phyloP scores from a whole-genome alignment of 768 basidiomycete genomes.

The Auricularia auricula-judae region DNA sequence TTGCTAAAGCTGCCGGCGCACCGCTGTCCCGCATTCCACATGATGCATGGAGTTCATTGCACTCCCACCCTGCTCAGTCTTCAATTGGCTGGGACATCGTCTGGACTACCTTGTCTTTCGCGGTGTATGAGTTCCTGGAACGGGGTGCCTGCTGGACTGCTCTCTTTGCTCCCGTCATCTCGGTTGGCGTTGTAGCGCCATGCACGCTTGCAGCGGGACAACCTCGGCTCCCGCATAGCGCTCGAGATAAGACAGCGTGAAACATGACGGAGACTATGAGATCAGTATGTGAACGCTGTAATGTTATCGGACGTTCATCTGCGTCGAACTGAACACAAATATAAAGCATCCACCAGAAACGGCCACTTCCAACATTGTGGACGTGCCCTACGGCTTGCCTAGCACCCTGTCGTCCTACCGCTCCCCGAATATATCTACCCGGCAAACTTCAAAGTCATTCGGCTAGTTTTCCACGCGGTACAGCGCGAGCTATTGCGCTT shows the following conservation, averaged over 20 bases:
- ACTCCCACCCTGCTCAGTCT: slow-evolving; percentile 48
- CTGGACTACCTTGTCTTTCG: slow-evolving; percentile 38
- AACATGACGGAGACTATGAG: not conserved
- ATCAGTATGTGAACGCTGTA: not conserved
- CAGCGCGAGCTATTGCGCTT: no score
- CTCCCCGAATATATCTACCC: no score
- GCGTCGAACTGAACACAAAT: no score
- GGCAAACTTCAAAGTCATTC: no score
- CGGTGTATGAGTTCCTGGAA: slow-evolving; percentile 14
- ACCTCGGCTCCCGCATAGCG: not conserved
- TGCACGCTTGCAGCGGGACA: not conserved
- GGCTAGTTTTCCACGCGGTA: no score
- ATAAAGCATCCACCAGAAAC: no score
- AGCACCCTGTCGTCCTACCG: no score
- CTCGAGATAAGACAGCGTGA: not conserved
- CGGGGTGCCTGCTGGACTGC: not conserved
- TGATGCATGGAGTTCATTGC: slow-evolving; percentile 27
- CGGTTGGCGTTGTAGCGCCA: not conserved
- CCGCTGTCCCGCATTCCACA: slow-evolving; percentile 6
- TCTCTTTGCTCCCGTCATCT: not conserved
- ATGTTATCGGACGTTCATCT: no score
- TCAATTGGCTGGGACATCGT: slow-evolving; percentile 57
- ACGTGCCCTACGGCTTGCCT: no score
- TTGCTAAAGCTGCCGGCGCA: slow-evolving; percentile 12
- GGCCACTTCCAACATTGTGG: no score